Conservation (phyloP, 2,329 filamentous ascomycete species). For the Chaetomiaceae sp. region DNA sequence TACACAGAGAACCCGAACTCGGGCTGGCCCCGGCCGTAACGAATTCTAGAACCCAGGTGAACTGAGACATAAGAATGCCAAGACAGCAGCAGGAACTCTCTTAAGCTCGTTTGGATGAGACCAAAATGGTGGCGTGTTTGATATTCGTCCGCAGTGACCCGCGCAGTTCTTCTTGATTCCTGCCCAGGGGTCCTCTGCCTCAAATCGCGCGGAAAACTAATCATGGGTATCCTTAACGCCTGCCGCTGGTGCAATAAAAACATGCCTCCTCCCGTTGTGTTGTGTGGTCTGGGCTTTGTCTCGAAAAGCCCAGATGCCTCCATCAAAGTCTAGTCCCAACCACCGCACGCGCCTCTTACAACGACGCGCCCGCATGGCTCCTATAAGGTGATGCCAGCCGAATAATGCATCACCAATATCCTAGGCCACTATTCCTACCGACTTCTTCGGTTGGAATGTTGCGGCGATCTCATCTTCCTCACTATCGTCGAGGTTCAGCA, state of each 20-base stretch:
- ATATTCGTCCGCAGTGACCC: too few species aligned
- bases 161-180: too few species aligned
- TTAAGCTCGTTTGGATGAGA: too few species aligned
- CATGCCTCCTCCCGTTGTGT: neutral
- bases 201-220: neutral
- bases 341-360: too few species aligned
- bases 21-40: too few species aligned
- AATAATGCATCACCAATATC: neutral
- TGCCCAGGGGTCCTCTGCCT: neutral
- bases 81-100: too few species aligned
- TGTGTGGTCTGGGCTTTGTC: neutral
- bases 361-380: neutral
- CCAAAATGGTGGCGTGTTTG: too few species aligned
- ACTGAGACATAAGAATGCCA: too few species aligned
- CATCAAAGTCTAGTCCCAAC: too few species aligned
- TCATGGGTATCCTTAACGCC: constrained; percentile 9
- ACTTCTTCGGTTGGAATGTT: constrained; percentile 23
- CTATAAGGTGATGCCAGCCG: neutral
- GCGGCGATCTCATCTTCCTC: constrained; percentile 36
- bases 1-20: too few species aligned
- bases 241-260: constrained; percentile 4
- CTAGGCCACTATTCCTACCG: constrained; percentile 28
- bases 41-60: too few species aligned
- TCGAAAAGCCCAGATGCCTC: neutral
- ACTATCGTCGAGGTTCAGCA: constrained; percentile 49